Conservation (phyloP, 805 yeast species). For the Wickerhamiella slavikovae region DNA sequence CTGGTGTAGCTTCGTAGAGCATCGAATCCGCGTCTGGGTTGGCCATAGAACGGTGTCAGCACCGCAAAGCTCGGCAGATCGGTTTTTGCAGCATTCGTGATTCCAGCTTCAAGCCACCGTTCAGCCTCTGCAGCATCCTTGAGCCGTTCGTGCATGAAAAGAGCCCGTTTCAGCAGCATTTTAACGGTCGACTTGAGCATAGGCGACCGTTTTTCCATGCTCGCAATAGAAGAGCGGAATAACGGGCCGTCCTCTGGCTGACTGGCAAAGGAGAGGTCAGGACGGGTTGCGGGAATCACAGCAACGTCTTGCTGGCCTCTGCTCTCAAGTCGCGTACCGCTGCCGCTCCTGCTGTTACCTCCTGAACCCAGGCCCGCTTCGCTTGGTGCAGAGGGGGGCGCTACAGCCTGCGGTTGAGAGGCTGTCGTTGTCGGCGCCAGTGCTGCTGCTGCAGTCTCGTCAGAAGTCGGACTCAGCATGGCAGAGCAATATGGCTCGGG, state of each 20-base stretch:
- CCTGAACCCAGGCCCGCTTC: not conserved
- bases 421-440: not conserved
- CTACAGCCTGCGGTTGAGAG: not conserved
- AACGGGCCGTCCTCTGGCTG: conserved; percentile 26
- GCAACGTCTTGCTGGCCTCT: not conserved
- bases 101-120: conserved; percentile 14
- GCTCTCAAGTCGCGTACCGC: too few species aligned
- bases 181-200: conserved; percentile 18
- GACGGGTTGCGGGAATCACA: conserved; percentile 6
- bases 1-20: conserved; percentile 11
- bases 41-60: conserved; percentile 13
- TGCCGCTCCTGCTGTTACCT: not conserved
- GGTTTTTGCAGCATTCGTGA: conserved; percentile 15
- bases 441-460: not conserved
- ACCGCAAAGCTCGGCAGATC: conserved; percentile 17
- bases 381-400: not conserved
- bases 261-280: conserved; percentile 13
- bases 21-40: conserved; percentile 10
- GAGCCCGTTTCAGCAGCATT: conserved; percentile 19
- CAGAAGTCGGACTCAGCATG: conserved; percentile 2
- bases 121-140: conserved; percentile 18
- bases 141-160: conserved; percentile 16
- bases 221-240: conserved; percentile 21
- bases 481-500: conserved; percentile 1
- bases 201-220: conserved; percentile 20